Evolutionary conservation across 257 asterid species (phyloP), one percentile per base, ranked within the genome.

Genomic region (Capsicum pubescens): DNA sequence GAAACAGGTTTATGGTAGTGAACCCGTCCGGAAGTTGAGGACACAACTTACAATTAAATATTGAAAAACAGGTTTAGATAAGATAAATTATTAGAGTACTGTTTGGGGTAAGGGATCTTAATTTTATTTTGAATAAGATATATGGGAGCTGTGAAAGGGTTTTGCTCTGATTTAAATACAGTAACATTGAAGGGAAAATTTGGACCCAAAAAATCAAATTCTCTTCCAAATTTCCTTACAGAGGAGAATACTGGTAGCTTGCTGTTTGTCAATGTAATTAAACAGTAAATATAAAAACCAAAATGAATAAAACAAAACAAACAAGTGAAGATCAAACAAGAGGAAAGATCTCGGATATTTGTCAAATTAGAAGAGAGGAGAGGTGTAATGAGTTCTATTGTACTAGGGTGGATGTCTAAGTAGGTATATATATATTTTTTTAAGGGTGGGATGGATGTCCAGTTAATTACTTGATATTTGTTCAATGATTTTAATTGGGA

Each of bases 291-390:
- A 44, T 70, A 42, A 9, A n/a, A 59, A 8, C 8, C 9, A n/a
- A 16, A 16, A n/a, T 16, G 9, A 17, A 59, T 17, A 16, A 57
- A 17, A 17, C 4, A 44, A 70, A 70, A 44, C 79, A 70, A 68
- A 68, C 52, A 68, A 68, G 52, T 3, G 52, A 68, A 68, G 26
- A n/a, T 21, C 78, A 70, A 70, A 17, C 16, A 4, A 42, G 55
- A 70, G 16, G 8, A 42, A 60, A 60, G 56, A 15, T 42, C 56
- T 42, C 12, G 39, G 26, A 68, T 70, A 70, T 70, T 70, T 70
- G 16, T 70, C 78, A 70, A 42, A 17, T 42, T 70, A 70, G 78
- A 42, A 44, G 61, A 74, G 44, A 74, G 58, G 61, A 76, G 81
- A 12, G 61, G 21, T 76, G 16, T 21, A 76, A 54, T 77, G 66